These are phyloP conservation scores for Monilinia laxa DNA, from an alignment of 2,329 filamentous ascomycete genomes.

Conservation along the genomic window DNA sequence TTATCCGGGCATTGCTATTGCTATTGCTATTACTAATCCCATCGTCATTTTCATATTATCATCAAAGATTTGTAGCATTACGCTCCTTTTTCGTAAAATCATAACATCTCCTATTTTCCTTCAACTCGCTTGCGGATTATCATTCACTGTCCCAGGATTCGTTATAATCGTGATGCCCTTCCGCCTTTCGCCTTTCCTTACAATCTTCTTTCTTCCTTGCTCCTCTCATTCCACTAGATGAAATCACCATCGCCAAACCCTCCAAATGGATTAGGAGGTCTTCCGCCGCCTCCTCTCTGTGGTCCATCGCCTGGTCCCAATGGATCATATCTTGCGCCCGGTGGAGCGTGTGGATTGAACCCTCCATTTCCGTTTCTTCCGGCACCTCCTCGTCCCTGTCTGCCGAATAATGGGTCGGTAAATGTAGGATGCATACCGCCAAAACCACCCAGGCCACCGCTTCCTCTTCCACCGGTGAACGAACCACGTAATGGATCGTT, in stretches of 20 bases:
- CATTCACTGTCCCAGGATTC: too few species aligned
- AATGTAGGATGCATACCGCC: slow-evolving; percentile 91
- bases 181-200: neutral
- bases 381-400: slow-evolving; percentile 38
- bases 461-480: slow-evolving; percentile 59
- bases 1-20: too few species aligned
- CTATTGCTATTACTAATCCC: too few species aligned
- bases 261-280: slow-evolving; percentile 57
- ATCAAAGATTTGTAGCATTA: too few species aligned
- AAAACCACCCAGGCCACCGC: slow-evolving; percentile 55
- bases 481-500: slow-evolving; percentile 74
- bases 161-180: too few species aligned
- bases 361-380: slow-evolving; percentile 48
- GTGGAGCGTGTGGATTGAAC: slow-evolving; percentile 70
- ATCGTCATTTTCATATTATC: too few species aligned
- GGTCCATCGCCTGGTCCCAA: slow-evolving; percentile 67
- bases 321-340: slow-evolving; percentile 90
- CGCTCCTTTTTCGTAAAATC: too few species aligned
- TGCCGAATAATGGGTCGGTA: slow-evolving; percentile 82
- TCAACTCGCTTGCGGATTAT: too few species aligned
- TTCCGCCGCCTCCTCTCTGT: slow-evolving; percentile 46
- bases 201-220: neutral
- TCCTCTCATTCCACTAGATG: slow-evolving; percentile 42
- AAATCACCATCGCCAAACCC: slow-evolving; percentile 58
- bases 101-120: too few species aligned